These are phyloP conservation scores for Picocystis sp. DNA, from an alignment of 163 green algal genomes.

Conservation along the genomic window DNA sequence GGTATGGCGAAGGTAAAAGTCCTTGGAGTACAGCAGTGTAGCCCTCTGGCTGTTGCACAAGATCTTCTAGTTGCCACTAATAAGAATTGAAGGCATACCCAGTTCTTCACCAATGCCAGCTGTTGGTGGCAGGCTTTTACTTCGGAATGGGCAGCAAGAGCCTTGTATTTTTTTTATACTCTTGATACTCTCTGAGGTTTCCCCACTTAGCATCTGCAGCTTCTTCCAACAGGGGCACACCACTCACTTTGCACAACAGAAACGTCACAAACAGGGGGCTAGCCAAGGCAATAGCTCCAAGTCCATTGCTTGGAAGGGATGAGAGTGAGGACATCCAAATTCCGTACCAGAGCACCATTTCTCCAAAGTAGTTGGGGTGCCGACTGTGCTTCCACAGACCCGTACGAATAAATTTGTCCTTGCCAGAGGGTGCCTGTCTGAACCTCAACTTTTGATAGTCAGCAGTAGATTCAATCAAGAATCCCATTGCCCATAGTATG, in stretches of 20 bases:
- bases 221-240: conserved; percentile 35
- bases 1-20: too few species aligned
- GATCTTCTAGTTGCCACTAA: too few species aligned
- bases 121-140: too few species aligned
- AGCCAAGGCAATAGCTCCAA: conserved; percentile 15
- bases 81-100: too few species aligned
- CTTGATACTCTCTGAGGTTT: conserved; percentile 26
- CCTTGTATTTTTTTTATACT: conserved; percentile 30
- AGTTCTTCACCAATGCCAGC: too few species aligned
- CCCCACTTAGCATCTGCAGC: conserved; percentile 31
- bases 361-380: conserved; percentile 70
- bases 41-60: too few species aligned
- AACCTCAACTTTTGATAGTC: conserved; percentile 60
- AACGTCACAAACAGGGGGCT: conserved; percentile 37
- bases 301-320: neutral
- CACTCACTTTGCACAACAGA: conserved; percentile 37
- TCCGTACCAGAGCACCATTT: conserved; percentile 46
- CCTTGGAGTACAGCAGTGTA: too few species aligned
- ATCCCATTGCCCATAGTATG: conserved; percentile 25
- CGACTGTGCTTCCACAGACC: conserved; percentile 22
- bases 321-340: conserved; percentile 20
- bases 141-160: conserved; percentile 34
- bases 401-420: conserved; percentile 51
- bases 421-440: conserved; percentile 39
- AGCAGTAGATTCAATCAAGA: conserved; percentile 31